Conservation (phyloP, 352 stramenopile species). For the Pythium insidiosum region DNA sequence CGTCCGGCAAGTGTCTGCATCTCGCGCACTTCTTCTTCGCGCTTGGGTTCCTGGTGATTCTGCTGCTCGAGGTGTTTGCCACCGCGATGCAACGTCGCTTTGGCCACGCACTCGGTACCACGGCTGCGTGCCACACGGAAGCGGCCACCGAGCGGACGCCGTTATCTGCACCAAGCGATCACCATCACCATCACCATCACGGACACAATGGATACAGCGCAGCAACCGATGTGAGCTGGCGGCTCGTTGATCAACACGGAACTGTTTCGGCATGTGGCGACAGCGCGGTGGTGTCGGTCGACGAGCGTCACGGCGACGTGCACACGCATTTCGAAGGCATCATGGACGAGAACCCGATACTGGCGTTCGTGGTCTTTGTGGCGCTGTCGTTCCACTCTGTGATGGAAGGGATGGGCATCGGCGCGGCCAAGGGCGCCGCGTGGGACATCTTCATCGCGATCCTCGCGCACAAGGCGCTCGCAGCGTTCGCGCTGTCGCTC, state of each 20-base stretch:
- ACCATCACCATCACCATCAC: too few relatives aligned
- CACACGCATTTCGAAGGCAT: slow-evolving; percentile 62
- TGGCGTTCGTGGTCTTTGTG: slow-evolving; percentile 70
- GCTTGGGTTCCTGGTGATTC: slow-evolving; percentile 60
- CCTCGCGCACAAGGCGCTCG: slow-evolving; percentile 77
- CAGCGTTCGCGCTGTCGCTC: slow-evolving; percentile 61
- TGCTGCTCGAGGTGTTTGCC: slow-evolving; percentile 66
- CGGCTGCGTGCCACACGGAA: slow-evolving; percentile 5
- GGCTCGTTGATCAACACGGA: too few relatives aligned
- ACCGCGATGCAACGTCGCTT: slow-evolving; percentile 46
- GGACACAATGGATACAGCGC: slow-evolving; percentile 1
- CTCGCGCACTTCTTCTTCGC: slow-evolving; percentile 81
- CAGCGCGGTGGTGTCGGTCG: background rate
- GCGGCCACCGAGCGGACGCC: background rate
- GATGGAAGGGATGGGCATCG: slow-evolving; percentile 82
- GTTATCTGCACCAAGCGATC: too few relatives aligned
- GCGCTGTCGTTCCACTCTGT: slow-evolving; percentile 81
- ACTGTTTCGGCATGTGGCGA: background rate
- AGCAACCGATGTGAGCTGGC: too few relatives aligned
- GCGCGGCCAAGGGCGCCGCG: slow-evolving; percentile 37
- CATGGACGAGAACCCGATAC: slow-evolving; percentile 44
- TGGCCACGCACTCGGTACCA: background rate
- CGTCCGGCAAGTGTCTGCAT: slow-evolving; percentile 48
- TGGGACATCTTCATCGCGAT: slow-evolving; percentile 79
- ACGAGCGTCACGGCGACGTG: background rate